Evolutionary conservation across 768 basidiomycete genomes (phyloP), one percentile per base, ranked within the genome.

Genomic region (Panellus pusillus): DNA sequence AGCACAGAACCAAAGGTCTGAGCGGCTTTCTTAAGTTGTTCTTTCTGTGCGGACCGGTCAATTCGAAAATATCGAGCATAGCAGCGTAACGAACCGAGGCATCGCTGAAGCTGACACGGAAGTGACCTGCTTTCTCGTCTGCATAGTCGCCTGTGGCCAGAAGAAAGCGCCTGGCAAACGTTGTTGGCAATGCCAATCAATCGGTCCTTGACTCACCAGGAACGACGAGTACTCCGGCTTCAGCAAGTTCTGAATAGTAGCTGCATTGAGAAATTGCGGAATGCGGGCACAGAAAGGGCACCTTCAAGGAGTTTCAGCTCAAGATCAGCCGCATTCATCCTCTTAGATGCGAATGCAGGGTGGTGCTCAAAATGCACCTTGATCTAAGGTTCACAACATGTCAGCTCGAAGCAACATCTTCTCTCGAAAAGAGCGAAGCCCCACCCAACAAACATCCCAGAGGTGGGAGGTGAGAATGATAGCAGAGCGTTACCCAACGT

Each of bases 401-500:
- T 57, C 38, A 50, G 47, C 36, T 44, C 12, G 42, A 6, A 46
- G 12, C 36, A 43, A 31, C 28, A 47, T n/a, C 37, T 48, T 24
- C 29, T 19, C 49, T 18, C 27, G 24, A 17, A 44, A n/a, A 9
- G 48, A 12, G 18, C 19, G 8, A 18, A 47, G 63, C 83, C 83
- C 85, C 85, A 88, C 31, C 31, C 31, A 29, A 86, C 58, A 68
- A 91, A 93, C 91, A 93, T 94, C 8, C 91, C 91, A n/a, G 86
- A 78, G 1, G 79, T 79, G 0, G 91, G 90, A 12, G 89, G 86
- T 2, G 89, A 79, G 64, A 91, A 86, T 43, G 81, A 83, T 58
- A 91, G 79, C 54, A 86, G 63, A 19, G 75, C 65, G 9, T 61
- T 66, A 47, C 54, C 48, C 44, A 46, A 17, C 15, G 43, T 36